Evolutionary conservation across 306 rosid genomes (phyloP).

Genomic region (Prunus kanzakura): DNA sequence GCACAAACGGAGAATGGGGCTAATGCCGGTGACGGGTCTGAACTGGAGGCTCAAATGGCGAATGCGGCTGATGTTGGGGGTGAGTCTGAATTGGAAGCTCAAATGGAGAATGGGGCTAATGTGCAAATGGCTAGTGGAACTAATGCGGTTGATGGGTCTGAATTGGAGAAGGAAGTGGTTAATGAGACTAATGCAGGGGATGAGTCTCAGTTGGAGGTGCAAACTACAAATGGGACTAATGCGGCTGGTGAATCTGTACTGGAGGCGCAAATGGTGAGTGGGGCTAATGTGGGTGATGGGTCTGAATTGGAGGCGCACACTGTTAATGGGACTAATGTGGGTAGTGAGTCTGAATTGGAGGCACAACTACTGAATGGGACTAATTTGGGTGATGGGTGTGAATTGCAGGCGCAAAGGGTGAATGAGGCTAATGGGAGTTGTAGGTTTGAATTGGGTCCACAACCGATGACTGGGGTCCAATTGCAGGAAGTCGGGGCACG

Average conservation of each 20-base stretch:
- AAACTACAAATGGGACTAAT: background rate
- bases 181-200: background rate
- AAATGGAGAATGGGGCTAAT: background rate
- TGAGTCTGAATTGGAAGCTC: constrained; percentile 2
- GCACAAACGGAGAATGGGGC: background rate
- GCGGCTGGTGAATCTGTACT: background rate
- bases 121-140: no score
- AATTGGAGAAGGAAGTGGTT: background rate
- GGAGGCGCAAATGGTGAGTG: background rate
- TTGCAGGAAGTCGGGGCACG: constrained; percentile 2
- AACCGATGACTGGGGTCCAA: background rate
- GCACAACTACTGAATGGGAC: background rate
- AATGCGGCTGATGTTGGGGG: background rate
- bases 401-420: background rate
- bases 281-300: background rate
- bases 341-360: background rate
- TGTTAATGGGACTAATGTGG: background rate
- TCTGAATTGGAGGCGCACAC: background rate
- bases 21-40: background rate
- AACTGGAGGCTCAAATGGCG: background rate
- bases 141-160: constrained; percentile 2
- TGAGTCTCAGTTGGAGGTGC: background rate
- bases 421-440: background rate
- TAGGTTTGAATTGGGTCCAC: background rate
- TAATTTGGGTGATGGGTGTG: background rate